These are phyloP conservation scores for Fusarium drepaniforme DNA, from an alignment of 2,329 filamentous ascomycete genomes.

Conservation along the genomic window DNA sequence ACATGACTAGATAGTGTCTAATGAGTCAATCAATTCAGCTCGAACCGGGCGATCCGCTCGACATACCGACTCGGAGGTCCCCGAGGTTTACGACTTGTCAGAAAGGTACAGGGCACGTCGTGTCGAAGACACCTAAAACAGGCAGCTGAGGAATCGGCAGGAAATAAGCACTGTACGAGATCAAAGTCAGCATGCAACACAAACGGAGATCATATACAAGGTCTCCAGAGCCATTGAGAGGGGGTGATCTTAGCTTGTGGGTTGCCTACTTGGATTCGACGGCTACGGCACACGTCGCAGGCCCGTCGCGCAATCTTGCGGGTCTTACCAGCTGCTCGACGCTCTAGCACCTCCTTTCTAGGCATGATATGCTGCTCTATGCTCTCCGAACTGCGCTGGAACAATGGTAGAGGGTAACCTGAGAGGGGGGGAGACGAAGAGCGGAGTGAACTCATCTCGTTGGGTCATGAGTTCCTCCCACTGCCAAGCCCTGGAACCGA, in stretches of 20 bases:
- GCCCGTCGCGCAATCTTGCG: background rate
- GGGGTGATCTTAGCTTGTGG: background rate
- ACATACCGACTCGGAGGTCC: background rate
- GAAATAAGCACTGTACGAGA: background rate
- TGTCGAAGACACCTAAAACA: background rate
- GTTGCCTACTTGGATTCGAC: background rate
- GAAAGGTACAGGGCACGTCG: background rate
- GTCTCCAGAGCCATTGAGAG: background rate
- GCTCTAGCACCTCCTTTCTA: background rate
- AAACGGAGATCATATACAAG: background rate
- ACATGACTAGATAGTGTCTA: background rate
- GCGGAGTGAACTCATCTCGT: background rate
- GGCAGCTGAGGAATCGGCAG: background rate
- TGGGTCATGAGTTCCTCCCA: background rate
- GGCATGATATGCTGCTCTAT: background rate
- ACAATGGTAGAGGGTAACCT: background rate
- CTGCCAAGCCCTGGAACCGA: background rate
- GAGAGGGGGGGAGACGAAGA: background rate
- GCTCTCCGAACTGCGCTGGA: background rate
- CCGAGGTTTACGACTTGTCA: background rate
- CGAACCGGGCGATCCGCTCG: background rate
- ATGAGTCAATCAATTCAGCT: background rate
- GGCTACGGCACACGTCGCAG: background rate
- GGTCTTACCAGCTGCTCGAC: background rate
- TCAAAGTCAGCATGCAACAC: background rate